These are phyloP conservation scores for Colletotrichum spinosum DNA, from an alignment of 2,329 filamentous ascomycete species.

Conservation along the genomic window DNA sequence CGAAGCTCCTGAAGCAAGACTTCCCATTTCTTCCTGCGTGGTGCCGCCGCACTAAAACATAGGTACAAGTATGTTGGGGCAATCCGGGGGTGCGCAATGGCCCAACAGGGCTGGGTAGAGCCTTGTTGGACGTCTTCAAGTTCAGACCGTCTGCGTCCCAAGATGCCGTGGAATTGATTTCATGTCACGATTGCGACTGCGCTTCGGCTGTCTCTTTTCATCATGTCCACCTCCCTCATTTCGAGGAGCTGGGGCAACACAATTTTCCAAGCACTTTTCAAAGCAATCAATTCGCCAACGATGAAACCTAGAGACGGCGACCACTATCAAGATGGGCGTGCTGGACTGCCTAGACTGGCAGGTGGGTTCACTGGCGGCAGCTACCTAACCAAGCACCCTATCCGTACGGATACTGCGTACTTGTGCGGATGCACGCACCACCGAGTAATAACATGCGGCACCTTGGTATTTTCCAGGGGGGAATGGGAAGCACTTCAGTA, in stretches of 20 bases:
- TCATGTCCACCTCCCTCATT: too few relatives aligned
- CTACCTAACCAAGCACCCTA: too few relatives aligned
- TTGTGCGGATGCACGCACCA: too few relatives aligned
- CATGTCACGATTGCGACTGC: background rate
- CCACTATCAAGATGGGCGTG: background rate
- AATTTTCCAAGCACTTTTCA: background rate
- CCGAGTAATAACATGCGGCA: too few relatives aligned
- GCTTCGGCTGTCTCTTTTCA: background rate
- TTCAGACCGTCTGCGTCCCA: constrained; percentile 28
- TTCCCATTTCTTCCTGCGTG: too few relatives aligned
- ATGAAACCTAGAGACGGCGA: too few relatives aligned
- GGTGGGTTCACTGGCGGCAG: constrained; percentile 1
- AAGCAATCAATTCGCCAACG: background rate
- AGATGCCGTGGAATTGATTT: constrained; percentile 23
- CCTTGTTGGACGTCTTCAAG: constrained; percentile 20
- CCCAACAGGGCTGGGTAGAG: constrained; percentile 13
- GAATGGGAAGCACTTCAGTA: too few relatives aligned
- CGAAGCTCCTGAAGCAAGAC: too few relatives aligned
- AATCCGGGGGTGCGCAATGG: constrained; percentile 12
- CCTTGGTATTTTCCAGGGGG: too few relatives aligned
- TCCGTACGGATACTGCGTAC: too few relatives aligned
- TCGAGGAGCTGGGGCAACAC: background rate
- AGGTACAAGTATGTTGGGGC: constrained; percentile 7
- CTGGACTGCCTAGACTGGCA: constrained; percentile 25
- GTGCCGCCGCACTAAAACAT: too few relatives aligned